Percentiles rank a stretch among this genome's conserved stretches.
These are phyloP conservation scores for Nannizzia gypsea DNA, from an alignment of 2,329 filamentous ascomycete species.

Conservation along the genomic window DNA sequence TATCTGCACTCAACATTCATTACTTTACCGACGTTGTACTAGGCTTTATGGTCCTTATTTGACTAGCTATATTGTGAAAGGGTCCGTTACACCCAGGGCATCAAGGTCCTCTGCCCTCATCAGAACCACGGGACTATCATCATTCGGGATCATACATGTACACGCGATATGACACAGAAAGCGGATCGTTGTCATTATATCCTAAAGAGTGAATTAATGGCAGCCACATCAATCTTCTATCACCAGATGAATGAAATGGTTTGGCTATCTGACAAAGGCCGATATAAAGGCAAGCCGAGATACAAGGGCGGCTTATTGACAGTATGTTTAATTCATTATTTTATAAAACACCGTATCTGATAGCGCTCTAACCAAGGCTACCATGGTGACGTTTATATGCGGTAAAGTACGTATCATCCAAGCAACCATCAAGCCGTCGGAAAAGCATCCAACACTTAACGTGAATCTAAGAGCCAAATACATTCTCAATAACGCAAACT, in stretches of 20 bases:
- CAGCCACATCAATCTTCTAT: slow-evolving; percentile 11
- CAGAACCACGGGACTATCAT: slow-evolving; percentile 10
- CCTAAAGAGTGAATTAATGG: slow-evolving; percentile 11
- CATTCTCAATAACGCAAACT: slow-evolving; percentile 7
- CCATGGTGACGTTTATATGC: slow-evolving; percentile 10
- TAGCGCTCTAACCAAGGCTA: slow-evolving; percentile 7
- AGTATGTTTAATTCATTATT: slow-evolving; percentile 7
- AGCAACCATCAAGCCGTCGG: slow-evolving; percentile 10
- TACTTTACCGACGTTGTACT: not conserved
- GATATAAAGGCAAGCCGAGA: slow-evolving; percentile 7
- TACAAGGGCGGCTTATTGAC: slow-evolving; percentile 11
- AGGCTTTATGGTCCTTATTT: slow-evolving; percentile 9
- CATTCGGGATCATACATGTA: slow-evolving; percentile 5
- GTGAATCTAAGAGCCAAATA: slow-evolving; percentile 11
- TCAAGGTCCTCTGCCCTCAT: not conserved
- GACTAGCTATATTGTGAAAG: not conserved
- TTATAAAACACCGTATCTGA: not conserved
- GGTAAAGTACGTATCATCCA: slow-evolving; percentile 10
- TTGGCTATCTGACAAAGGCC: slow-evolving; percentile 7
- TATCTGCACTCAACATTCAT: no score
- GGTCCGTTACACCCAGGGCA: not conserved
- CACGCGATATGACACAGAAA: not conserved
- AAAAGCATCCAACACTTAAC: slow-evolving; percentile 7
- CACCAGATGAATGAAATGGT: slow-evolving; percentile 13
- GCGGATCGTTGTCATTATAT: slow-evolving; percentile 7